phyloP scores from a whole-genome alignment of 192 early-diverging fungal genomes.

The Linnemannia zychae region DNA sequence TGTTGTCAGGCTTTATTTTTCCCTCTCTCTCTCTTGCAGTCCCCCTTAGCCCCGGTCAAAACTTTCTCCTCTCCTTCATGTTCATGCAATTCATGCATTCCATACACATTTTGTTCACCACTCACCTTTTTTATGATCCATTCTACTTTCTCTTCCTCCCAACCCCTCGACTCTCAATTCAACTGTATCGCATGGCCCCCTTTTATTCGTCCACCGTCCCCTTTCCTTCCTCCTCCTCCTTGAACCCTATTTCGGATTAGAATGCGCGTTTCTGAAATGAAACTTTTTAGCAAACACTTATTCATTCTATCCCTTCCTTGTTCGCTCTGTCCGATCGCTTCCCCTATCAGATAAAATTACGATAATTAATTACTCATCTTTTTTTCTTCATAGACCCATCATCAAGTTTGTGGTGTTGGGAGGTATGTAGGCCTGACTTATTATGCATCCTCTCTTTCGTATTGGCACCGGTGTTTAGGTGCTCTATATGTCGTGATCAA shows the following conservation, averaged over 20 bases:
- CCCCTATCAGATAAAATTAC: background rate
- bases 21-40: too few relatives aligned
- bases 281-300: too few relatives aligned
- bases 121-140: too few relatives aligned
- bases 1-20: too few relatives aligned
- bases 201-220: too few relatives aligned
- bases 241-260: background rate
- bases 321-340: background rate
- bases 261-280: background rate
- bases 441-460: too few relatives aligned
- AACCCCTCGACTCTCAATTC: too few relatives aligned
- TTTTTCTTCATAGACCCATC: slow-evolving; percentile 25
- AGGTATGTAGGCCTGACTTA: slow-evolving; percentile 17
- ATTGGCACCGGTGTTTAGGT: too few relatives aligned
- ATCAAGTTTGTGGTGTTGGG: slow-evolving; percentile 49
- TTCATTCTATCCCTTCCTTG: background rate
- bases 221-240: background rate
- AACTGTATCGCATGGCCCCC: too few relatives aligned
- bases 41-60: too few relatives aligned
- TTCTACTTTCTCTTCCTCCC: too few relatives aligned
- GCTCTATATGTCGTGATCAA: too few relatives aligned
- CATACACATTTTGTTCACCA: background rate
- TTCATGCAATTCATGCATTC: background rate
- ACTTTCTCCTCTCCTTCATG: background rate
- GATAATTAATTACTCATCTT: background rate